phyloP scores from a whole-genome alignment of 495 filamentous ascomycete species.

The Penicillium canariense region DNA sequence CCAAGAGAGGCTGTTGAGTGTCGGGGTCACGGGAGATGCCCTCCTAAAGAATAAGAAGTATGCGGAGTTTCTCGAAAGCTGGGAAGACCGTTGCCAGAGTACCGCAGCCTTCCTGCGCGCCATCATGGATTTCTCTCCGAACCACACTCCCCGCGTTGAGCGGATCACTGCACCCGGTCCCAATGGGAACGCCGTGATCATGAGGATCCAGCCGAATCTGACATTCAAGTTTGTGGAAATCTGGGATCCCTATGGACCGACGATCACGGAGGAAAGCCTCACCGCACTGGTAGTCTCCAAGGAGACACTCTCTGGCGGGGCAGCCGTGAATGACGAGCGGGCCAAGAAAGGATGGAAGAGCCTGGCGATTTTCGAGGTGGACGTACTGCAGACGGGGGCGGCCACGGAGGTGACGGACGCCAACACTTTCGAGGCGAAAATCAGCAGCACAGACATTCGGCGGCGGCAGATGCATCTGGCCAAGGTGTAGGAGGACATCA shows the following conservation, averaged over 20 bases:
- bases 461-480: slow-evolving; percentile 46
- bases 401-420: slow-evolving; percentile 39
- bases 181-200: slow-evolving; percentile 50
- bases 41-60: slow-evolving; percentile 87
- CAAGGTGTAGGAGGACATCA: no score
- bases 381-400: slow-evolving; percentile 74
- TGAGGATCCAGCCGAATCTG: slow-evolving; percentile 46
- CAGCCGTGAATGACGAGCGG: slow-evolving; percentile 78
- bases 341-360: slow-evolving; percentile 71
- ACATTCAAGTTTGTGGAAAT: slow-evolving; percentile 76
- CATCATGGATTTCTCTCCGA: slow-evolving; percentile 58
- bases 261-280: slow-evolving; percentile 76
- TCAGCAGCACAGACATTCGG: slow-evolving; percentile 81
- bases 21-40: slow-evolving; percentile 86
- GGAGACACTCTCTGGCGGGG: slow-evolving; percentile 82
- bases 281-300: slow-evolving; percentile 82
- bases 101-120: slow-evolving; percentile 69
- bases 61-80: slow-evolving; percentile 72
- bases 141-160: slow-evolving; percentile 27
- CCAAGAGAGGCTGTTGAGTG: slow-evolving; percentile 55
- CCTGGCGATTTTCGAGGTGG: slow-evolving; percentile 86
- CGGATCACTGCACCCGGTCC: slow-evolving; percentile 41
- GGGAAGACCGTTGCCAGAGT: slow-evolving; percentile 66
- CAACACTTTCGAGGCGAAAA: slow-evolving; percentile 70
- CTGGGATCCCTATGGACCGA: slow-evolving; percentile 86